These are phyloP conservation scores for Sclerotinia glacialis DNA, from an alignment of 2,329 filamentous ascomycete genomes.

Conservation along the genomic window DNA sequence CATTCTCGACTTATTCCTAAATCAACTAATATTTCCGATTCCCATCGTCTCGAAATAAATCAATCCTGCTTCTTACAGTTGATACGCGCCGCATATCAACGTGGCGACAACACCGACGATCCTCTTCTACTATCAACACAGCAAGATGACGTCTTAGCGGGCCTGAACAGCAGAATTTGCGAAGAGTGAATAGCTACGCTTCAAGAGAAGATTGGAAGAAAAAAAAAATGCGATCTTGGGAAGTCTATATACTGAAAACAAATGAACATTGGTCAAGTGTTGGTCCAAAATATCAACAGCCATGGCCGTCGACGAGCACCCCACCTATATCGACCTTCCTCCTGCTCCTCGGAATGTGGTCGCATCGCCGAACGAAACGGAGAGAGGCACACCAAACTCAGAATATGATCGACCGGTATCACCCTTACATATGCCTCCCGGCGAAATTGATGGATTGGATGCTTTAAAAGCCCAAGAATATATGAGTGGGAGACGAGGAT, in stretches of 20 bases:
- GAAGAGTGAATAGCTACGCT: not conserved
- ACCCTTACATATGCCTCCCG: conserved; percentile 33
- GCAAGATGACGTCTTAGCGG: conserved; percentile 5
- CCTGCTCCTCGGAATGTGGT: too few relatives aligned
- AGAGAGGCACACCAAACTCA: conserved; percentile 1
- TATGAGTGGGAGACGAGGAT: conserved; percentile 26
- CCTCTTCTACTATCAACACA: not conserved
- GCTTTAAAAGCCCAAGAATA: conserved; percentile 27
- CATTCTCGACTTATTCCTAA: not conserved
- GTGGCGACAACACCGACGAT: conserved; percentile 13
- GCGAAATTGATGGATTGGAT: conserved; percentile 37
- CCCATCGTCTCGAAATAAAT: not conserved
- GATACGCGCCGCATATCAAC: not conserved
- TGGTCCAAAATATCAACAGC: not conserved
- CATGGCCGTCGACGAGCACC: conserved; percentile 15
- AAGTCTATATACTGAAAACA: not conserved
- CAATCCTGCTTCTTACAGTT: not conserved
- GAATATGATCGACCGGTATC: conserved; percentile 28
- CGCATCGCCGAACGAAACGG: conserved; percentile 2
- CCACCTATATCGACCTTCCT: conserved; percentile 16
- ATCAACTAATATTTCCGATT: not conserved
- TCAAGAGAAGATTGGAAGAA: not conserved
- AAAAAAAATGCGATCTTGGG: not conserved
- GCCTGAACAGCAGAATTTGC: not conserved
- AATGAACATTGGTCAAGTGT: not conserved